Percentiles rank a stretch among this genome's conserved stretches.
These are phyloP conservation scores for Vaccinium myrtillus DNA, from an alignment of 148 eudicot species.

Conservation along the genomic window DNA sequence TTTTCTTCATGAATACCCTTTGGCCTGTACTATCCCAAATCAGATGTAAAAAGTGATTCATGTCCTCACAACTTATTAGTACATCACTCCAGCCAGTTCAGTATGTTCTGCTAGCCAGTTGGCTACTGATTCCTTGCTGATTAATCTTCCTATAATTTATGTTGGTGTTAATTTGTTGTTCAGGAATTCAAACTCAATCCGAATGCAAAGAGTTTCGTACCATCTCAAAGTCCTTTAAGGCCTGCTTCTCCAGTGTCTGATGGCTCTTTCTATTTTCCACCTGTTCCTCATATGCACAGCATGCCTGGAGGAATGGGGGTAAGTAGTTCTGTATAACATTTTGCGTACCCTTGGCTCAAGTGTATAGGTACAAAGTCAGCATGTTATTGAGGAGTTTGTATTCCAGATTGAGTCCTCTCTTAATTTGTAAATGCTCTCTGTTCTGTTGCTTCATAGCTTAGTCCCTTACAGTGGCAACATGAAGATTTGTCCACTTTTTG, in stretches of 20 bases:
- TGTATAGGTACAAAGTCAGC: background rate
- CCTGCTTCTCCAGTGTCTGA: conserved; percentile 87
- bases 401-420: background rate
- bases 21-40: background rate
- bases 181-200: conserved; percentile 95
- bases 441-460: background rate
- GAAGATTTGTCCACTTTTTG: too few species aligned
- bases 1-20: background rate
- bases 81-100: background rate
- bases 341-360: conserved; percentile 4
- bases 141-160: conserved; percentile 1
- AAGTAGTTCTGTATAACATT: conserved; percentile 30
- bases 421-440: background rate
- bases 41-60: background rate
- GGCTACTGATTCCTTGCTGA: background rate
- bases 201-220: conserved; percentile 83
- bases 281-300: conserved; percentile 74
- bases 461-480: background rate
- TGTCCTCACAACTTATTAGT: background rate
- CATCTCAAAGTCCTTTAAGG: conserved; percentile 63
- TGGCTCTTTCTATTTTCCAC: conserved; percentile 69
- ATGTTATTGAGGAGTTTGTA: conserved; percentile 1
- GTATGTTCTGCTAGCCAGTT: background rate
- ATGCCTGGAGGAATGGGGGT: conserved; percentile 94
- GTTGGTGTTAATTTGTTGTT: conserved; percentile 8